phyloP scores from a whole-genome alignment of 2,329 filamentous ascomycete species.

The Parastagonospora nodorum region DNA sequence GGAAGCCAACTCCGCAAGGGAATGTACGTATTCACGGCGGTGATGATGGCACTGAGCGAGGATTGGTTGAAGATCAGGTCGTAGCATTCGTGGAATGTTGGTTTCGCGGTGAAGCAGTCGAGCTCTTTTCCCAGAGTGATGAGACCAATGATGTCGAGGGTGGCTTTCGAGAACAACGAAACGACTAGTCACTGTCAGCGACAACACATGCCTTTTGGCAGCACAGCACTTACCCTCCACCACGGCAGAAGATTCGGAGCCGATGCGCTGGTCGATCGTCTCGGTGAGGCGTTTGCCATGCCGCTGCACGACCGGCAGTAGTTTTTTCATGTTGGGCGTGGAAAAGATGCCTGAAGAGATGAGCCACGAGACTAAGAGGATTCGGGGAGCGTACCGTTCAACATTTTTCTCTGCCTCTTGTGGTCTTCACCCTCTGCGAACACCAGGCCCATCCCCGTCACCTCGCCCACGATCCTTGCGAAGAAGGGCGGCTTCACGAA shows the following conservation, averaged over 20 bases:
- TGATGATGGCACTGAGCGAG: constrained; percentile 16
- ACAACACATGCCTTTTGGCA: not conserved
- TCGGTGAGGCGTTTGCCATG: not conserved
- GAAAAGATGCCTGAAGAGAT: not conserved
- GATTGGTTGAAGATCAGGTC: constrained; percentile 23
- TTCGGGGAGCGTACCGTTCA: not conserved
- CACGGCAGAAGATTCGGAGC: not conserved
- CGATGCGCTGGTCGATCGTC: not conserved
- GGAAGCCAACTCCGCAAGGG: constrained; percentile 43
- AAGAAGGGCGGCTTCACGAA: constrained; percentile 17
- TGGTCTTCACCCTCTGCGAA: constrained; percentile 6
- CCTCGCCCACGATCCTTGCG: constrained; percentile 15
- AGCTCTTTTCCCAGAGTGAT: constrained; percentile 37
- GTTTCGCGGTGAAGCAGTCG: constrained; percentile 17
- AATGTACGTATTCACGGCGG: constrained; percentile 25
- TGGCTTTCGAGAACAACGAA: constrained; percentile 13
- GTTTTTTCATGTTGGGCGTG: not conserved
- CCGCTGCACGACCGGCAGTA: not conserved
- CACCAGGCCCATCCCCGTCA: constrained; percentile 15
- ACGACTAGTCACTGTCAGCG: constrained; percentile 4
- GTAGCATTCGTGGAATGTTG: constrained; percentile 23
- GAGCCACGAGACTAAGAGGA: not conserved
- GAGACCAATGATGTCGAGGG: constrained; percentile 38
- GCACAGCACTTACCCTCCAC: not conserved
- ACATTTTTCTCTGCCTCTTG: not conserved